Percentiles rank a stretch among this genome's conserved stretches.
These are phyloP conservation scores for Taphrina pruni DNA, from an alignment of 1,139 yeast genomes.

Conservation along the genomic window DNA sequence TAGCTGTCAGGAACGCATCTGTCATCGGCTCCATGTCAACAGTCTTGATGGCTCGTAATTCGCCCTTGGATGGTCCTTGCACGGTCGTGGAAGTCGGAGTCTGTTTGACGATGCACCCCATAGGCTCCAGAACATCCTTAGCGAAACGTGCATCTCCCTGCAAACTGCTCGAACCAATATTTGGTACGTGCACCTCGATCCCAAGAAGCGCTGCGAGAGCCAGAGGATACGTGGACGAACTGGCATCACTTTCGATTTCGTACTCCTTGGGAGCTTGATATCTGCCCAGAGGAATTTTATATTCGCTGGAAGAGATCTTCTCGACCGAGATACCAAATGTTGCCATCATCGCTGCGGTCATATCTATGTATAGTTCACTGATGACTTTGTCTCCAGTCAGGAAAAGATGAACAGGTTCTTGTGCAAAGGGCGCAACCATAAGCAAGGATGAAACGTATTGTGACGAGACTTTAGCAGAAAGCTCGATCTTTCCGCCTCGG, in stretches of 20 bases:
- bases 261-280: conserved; percentile 83
- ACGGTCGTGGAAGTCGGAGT: conserved; percentile 87
- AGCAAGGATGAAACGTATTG: conserved; percentile 95
- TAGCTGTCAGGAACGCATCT: conserved; percentile 95
- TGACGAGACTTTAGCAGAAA: conserved; percentile 94
- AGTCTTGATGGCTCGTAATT: conserved; percentile 68
- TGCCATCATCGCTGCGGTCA: conserved; percentile 96
- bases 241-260: conserved; percentile 96
- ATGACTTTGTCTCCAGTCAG: conserved; percentile 97
- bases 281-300: conserved; percentile 83
- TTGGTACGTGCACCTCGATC: conserved; percentile 88
- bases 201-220: conserved; percentile 99
- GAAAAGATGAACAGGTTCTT: conserved; percentile 81
- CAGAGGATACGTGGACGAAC: conserved; percentile 95
- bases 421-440: conserved; percentile 98
- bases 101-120: conserved; percentile 92
- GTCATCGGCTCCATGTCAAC: conserved; percentile 99
- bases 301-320: conserved; percentile 74
- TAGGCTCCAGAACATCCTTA: conserved; percentile 84
- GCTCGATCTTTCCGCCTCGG: conserved; percentile 88
- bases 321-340: conserved; percentile 83
- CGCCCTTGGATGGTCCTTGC: conserved; percentile 78
- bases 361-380: conserved; percentile 91
- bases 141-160: conserved; percentile 99
- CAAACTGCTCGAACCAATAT: conserved; percentile 86